A percentile compares a stretch with the other conserved stretches of the same genome.
phyloP scores from a whole-genome alignment of 306 rosid species.

The Abrus pulchellus region DNA sequence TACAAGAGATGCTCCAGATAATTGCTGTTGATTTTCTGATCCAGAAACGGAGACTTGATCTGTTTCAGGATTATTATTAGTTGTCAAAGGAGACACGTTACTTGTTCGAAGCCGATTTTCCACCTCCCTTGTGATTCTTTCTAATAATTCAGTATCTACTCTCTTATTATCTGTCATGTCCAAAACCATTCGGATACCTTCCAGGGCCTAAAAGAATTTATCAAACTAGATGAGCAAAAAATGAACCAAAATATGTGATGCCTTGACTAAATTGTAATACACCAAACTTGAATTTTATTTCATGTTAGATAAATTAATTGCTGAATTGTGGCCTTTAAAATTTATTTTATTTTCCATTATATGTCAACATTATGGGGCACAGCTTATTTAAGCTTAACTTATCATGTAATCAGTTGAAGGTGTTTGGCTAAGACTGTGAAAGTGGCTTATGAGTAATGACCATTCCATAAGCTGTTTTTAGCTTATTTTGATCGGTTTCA shows the following conservation, averaged over 20 bases:
- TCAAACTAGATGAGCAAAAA: constrained; percentile 42
- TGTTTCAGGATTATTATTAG: constrained; percentile 38
- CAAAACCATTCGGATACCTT: constrained; percentile 77
- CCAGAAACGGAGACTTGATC: constrained; percentile 44
- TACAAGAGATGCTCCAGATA: constrained; percentile 49
- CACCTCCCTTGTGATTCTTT: constrained; percentile 72
- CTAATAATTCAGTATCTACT: constrained; percentile 70
- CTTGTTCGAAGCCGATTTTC: constrained; percentile 62
- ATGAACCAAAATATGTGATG: constrained; percentile 43
- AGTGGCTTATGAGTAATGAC: neutral
- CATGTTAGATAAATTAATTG: neutral
- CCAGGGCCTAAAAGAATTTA: constrained; percentile 74
- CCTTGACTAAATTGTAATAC: neutral
- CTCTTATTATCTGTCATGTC: constrained; percentile 70
- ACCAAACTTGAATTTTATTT: neutral
- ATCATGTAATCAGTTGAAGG: neutral
- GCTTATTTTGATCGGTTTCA: no score
- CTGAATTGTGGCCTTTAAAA: neutral
- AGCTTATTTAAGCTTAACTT: neutral
- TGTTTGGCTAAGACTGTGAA: neutral
- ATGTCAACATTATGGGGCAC: neutral
- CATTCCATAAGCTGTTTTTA: no score
- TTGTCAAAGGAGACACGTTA: constrained; percentile 47
- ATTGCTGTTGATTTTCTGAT: constrained; percentile 52
- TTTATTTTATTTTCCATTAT: constrained; percentile 28